Evolutionary conservation across 768 basidiomycete species (phyloP).

Genomic region (Leccinum broughii): DNA sequence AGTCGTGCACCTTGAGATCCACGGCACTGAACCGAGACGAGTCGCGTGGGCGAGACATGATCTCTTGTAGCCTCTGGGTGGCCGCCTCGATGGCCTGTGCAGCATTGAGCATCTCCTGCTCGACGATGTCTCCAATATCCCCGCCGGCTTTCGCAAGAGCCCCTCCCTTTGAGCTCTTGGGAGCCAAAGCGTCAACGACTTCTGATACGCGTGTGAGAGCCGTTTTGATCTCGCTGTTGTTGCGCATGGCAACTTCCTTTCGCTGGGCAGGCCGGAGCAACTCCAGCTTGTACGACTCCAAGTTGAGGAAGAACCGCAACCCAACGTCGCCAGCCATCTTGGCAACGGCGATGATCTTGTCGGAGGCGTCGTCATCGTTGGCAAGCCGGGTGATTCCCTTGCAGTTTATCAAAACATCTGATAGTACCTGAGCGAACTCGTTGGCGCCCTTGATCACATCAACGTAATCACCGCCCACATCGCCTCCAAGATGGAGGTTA

Average conservation of each 20-base stretch:
- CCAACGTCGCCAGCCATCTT: conserved; percentile 87
- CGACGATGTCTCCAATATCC: conserved; percentile 94
- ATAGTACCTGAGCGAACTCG: conserved; percentile 90
- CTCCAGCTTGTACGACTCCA: conserved; percentile 94
- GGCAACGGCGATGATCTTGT: conserved; percentile 84
- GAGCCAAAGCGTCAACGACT: conserved; percentile 80
- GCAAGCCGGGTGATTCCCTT: conserved; percentile 95
- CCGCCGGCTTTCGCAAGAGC: conserved; percentile 78
- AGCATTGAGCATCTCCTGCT: conserved; percentile 93
- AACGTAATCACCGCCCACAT: conserved; percentile 90
- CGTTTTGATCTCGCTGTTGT: conserved; percentile 81
- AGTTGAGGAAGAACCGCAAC: conserved; percentile 89
- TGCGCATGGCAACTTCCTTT: conserved; percentile 86
- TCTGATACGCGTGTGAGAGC: conserved; percentile 86
- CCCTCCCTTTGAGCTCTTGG: conserved; percentile 74
- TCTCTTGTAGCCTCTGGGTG: conserved; percentile 83
- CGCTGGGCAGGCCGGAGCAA: conserved; percentile 70
- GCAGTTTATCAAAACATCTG: conserved; percentile 89
- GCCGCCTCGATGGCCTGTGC: conserved; percentile 93
- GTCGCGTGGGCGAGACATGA: conserved; percentile 91
- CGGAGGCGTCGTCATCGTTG: conserved; percentile 87
- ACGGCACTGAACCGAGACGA: conserved; percentile 84
- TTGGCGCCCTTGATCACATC: conserved; percentile 98
- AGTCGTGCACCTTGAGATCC: conserved; percentile 96
- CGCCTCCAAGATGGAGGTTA: conserved; percentile 85